phyloP scores from a whole-genome alignment of 2,329 filamentous ascomycete species.

The Dactylellina haptotyla region DNA sequence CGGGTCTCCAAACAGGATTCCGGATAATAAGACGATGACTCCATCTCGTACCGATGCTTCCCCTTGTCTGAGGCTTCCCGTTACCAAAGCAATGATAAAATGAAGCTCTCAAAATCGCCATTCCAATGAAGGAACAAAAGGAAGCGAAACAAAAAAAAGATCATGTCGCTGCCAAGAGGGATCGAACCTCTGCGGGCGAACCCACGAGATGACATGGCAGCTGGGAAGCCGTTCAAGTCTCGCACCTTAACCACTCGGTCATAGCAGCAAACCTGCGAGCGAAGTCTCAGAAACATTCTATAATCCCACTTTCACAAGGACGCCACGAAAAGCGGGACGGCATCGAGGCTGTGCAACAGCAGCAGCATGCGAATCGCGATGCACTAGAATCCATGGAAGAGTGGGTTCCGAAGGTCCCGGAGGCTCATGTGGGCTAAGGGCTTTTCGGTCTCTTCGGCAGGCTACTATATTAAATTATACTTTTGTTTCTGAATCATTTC shows the following conservation, averaged over 20 bases:
- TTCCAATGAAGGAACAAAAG: background rate
- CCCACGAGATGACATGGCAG: constrained; percentile 46
- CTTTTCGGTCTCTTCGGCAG: constrained; percentile 30
- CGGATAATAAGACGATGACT: too few species aligned
- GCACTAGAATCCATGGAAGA: too few species aligned
- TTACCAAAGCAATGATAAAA: too few species aligned
- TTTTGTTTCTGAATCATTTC: background rate
- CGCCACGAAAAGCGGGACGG: background rate
- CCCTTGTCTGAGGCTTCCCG: too few species aligned
- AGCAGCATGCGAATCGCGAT: background rate
- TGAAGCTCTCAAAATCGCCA: background rate
- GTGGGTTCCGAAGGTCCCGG: constrained; percentile 23
- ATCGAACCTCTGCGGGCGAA: constrained; percentile 55
- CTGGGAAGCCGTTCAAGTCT: constrained; percentile 46
- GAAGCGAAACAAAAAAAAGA: constrained; percentile 29
- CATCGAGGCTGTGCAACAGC: background rate
- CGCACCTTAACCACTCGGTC: constrained; percentile 55
- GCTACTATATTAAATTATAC: background rate
- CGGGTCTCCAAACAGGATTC: background rate
- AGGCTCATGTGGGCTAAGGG: background rate
- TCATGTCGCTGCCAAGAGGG: constrained; percentile 53
- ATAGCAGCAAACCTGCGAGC: constrained; percentile 49
- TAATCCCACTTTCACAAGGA: background rate
- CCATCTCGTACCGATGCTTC: too few species aligned
- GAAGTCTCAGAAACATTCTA: background rate